Percentiles rank a stretch among this genome's conserved stretches.
phyloP scores from a whole-genome alignment of 139 green algal species.

The Picocystis salinarum region DNA sequence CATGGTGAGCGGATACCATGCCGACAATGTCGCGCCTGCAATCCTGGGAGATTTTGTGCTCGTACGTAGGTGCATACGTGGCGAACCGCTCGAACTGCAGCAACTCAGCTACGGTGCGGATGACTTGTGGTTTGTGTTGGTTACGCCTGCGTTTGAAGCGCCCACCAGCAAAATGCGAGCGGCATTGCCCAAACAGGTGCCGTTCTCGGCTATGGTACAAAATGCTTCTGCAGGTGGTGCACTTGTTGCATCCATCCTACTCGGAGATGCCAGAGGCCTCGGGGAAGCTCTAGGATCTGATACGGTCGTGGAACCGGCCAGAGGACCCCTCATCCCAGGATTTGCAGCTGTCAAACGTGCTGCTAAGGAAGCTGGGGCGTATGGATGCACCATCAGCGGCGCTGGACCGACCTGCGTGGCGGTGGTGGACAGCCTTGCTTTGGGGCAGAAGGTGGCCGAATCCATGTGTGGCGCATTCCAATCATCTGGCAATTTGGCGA shows the following conservation, averaged over 20 bases:
- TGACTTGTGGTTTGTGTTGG: conserved; percentile 73
- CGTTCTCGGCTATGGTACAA: conserved; percentile 64
- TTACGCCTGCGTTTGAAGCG: conserved; percentile 86
- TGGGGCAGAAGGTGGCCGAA: conserved; percentile 37
- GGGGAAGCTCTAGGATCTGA: conserved; percentile 58
- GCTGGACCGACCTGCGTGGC: conserved; percentile 87
- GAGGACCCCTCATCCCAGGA: conserved; percentile 78
- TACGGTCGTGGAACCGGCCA: conserved; percentile 79
- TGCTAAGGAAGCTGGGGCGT: conserved; percentile 66
- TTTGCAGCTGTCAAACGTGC: conserved; percentile 75
- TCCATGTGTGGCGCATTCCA: conserved; percentile 44
- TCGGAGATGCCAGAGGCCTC: conserved; percentile 46
- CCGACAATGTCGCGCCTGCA: conserved; percentile 84
- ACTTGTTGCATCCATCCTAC: conserved; percentile 66
- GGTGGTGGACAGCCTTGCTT: conserved; percentile 43
- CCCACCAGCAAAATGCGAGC: conserved; percentile 83
- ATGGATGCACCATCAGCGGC: conserved; percentile 87
- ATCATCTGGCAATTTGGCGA: background rate
- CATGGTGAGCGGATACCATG: conserved; percentile 83
- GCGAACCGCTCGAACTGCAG: conserved; percentile 48
- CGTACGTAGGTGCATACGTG: conserved; percentile 38
- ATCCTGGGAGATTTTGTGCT: conserved; percentile 86
- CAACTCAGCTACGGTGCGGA: conserved; percentile 17
- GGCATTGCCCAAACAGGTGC: conserved; percentile 64
- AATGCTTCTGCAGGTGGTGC: conserved; percentile 69